A percentile compares a stretch with the other conserved stretches of the same genome.
These are phyloP conservation scores for Endocarpon pusillum DNA, from an alignment of 495 filamentous ascomycete species.

Conservation along the genomic window DNA sequence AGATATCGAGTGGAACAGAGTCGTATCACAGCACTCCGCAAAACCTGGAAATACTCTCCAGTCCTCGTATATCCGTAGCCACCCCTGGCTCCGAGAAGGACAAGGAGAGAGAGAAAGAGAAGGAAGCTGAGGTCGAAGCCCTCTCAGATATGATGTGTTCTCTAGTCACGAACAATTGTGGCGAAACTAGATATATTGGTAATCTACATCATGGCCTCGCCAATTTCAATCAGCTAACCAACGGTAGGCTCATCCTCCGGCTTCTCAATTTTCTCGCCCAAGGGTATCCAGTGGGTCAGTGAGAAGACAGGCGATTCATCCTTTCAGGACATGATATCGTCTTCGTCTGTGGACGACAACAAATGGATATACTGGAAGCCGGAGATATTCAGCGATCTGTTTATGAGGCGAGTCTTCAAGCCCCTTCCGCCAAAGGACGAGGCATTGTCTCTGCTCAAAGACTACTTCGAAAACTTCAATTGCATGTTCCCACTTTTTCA, in stretches of 20 bases:
- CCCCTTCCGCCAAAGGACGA: constrained; percentile 68
- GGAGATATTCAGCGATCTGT: constrained; percentile 87
- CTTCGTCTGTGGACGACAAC: constrained; percentile 65
- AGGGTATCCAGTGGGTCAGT: constrained; percentile 97
- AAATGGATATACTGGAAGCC: constrained; percentile 96
- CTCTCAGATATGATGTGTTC: constrained; percentile 99
- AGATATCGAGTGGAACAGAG: constrained; percentile 13
- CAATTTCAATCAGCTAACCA: constrained; percentile 10
- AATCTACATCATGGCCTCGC: constrained; percentile 13
- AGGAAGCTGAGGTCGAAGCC: constrained; percentile 64
- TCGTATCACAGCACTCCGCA: constrained; percentile 30
- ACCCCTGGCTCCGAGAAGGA: constrained; percentile 41
- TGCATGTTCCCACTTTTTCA: constrained; percentile 96
- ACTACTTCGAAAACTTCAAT: constrained; percentile 97
- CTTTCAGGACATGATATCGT: constrained; percentile 90
- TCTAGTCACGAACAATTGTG: constrained; percentile 89
- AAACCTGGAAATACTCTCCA: constrained; percentile 35
- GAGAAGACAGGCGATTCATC: constrained; percentile 89
- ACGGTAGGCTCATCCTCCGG: constrained; percentile 78
- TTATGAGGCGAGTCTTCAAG: constrained; percentile 67
- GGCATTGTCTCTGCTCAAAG: constrained; percentile 65
- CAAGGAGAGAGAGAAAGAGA: constrained; percentile 32
- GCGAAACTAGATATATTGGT: constrained; percentile 96
- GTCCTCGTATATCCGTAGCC: constrained; percentile 39
- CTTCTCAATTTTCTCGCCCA: constrained; percentile 95